Conservation (phyloP, 2,329 filamentous ascomycete genomes). For the Alternaria gaisen region DNA sequence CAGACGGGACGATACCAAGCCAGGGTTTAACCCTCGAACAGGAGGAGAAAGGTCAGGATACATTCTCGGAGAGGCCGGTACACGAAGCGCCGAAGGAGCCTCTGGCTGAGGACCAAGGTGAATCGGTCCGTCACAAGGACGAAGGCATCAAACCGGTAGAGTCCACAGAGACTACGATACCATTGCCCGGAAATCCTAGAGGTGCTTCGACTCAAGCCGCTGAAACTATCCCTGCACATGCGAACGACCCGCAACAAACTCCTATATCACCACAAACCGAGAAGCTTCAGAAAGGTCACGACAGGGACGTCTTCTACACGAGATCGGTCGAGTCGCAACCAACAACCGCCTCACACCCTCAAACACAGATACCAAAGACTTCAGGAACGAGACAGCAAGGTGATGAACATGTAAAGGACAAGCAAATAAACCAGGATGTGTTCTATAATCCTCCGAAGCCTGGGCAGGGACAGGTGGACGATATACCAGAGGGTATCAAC, state of each 20-base stretch:
- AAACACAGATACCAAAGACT: constrained; percentile 64
- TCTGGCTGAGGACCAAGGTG: constrained; percentile 39
- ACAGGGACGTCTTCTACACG: constrained; percentile 66
- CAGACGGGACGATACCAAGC: constrained; percentile 62
- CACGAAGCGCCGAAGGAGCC: constrained; percentile 50
- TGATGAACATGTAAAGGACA: constrained; percentile 52
- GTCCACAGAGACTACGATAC: constrained; percentile 55
- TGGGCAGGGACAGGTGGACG: constrained; percentile 41
- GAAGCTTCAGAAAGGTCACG: constrained; percentile 52
- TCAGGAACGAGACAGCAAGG: constrained; percentile 58
- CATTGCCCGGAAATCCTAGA: constrained; percentile 41
- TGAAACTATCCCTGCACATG: constrained; percentile 63
- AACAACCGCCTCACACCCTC: constrained; percentile 62
- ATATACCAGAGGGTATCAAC: constrained; percentile 67
- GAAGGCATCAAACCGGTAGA: constrained; percentile 49
- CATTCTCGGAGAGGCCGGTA: constrained; percentile 40
- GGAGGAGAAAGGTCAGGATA: constrained; percentile 46
- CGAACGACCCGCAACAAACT: constrained; percentile 56
- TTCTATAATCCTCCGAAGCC: constrained; percentile 51
- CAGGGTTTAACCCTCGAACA: constrained; percentile 43
- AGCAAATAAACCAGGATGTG: constrained; percentile 63
- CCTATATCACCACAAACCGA: constrained; percentile 28
- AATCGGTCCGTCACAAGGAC: constrained; percentile 20
- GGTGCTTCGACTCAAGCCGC: constrained; percentile 54
- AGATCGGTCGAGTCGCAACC: constrained; percentile 58